Conservation (phyloP, 805 yeast genomes). For the Candida fluviatilis region DNA sequence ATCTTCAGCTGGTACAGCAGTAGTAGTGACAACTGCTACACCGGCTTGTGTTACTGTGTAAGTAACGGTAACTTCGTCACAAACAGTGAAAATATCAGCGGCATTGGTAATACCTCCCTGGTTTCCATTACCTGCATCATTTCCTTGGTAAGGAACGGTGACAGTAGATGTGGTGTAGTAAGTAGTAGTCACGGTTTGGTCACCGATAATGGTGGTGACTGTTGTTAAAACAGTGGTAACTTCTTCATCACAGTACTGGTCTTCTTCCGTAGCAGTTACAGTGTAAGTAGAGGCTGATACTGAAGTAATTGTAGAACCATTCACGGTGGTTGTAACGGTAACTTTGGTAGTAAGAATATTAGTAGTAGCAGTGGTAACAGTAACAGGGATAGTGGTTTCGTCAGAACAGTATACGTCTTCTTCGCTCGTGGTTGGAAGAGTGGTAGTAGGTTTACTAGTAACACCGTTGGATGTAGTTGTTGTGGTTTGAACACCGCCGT, state of each 20-base stretch:
- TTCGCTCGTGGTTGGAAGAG: background rate
- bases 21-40: background rate
- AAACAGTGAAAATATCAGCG: constrained; percentile 2
- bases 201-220: background rate
- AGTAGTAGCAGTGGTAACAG: background rate
- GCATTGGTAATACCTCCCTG: background rate
- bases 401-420: background rate
- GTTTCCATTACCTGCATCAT: background rate
- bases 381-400: background rate
- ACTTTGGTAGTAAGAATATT: background rate
- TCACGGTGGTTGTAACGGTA: background rate
- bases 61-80: constrained; percentile 3
- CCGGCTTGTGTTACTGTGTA: constrained; percentile 2
- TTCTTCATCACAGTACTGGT: constrained; percentile 3
- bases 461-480: background rate
- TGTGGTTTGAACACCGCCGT: background rate
- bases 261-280: background rate
- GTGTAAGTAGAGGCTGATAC: background rate
- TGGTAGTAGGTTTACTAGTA: too few relatives aligned
- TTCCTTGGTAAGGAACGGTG: background rate
- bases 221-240: background rate
- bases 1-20: constrained; percentile 4
- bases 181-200: background rate
- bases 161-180: constrained; percentile 2
- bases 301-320: background rate